Evolutionary conservation across 1,139 yeast species (phyloP), one percentile per base, ranked within the genome.

Genomic region (Pichia sp.): DNA sequence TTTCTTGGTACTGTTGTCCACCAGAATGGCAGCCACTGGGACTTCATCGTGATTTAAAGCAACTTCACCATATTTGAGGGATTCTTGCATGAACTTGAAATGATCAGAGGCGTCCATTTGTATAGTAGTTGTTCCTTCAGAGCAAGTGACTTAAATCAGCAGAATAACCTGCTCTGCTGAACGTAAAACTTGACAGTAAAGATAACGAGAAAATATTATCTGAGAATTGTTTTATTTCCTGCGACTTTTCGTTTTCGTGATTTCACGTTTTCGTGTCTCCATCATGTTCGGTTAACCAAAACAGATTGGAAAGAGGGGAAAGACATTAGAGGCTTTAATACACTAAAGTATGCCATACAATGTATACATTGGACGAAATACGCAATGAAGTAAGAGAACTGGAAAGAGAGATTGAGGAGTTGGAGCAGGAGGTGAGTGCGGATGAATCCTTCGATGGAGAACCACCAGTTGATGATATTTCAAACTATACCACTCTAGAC

Each of bases 21-120:
- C 81, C 71, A 87, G 75, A 61, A 85, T 74, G 73, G 87, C 81
- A 63, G 95, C 83, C 57, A 96, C 80, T 62, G 99, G 81, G 61
- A 92, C 85, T 74, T 79, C 96, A 64, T 75, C 81, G 55, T 72
- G 68, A 46, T 71, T 71, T 31, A 85, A 71, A 0, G 91, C 89
- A 36, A 71, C 65, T 55, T 77, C 75, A 0, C 89, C 90, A 65
- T 81, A 72, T 34, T 70, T 67, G 30, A 83, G 63, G 2, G 87
- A 85, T 30, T 67, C 61, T 49, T 68, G 64, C 87, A 83, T 83
- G 63, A 72, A 78, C 51, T 62, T 58, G 50, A 65, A 64, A 51
- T 69, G 71, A 16, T 48, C 49, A 6, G 46, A n/a, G 3, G 59
- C n/a, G 6, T 50, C 41, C 54, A 55, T 55, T 17, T 20, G 24